phyloP scores from a whole-genome alignment of 2,329 filamentous ascomycete genomes.

The Stagonosporopsis rhizophila region DNA sequence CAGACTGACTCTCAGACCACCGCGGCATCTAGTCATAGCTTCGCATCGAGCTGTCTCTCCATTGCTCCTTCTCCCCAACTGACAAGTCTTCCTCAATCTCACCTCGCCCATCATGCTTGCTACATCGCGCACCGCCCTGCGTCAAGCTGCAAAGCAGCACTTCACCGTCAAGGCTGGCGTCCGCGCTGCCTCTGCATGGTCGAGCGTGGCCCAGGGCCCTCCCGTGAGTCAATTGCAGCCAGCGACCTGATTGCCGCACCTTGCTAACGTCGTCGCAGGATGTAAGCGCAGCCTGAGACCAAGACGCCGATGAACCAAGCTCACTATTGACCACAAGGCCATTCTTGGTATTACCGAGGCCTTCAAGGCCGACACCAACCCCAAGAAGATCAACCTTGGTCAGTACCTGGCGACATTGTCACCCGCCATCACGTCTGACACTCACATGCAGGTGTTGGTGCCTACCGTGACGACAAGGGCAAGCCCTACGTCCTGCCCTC shows the following conservation, averaged over 20 bases:
- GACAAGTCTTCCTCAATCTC: background rate
- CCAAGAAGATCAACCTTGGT: slow-evolving; percentile 98
- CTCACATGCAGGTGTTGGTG: slow-evolving; percentile 76
- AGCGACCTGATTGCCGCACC: slow-evolving; percentile 15
- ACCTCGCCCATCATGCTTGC: slow-evolving; percentile 38
- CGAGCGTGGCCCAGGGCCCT: slow-evolving; percentile 90
- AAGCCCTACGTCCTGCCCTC: slow-evolving; percentile 98
- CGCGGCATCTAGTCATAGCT: slow-evolving; percentile 11
- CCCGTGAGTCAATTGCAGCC: slow-evolving; percentile 69
- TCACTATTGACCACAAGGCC: slow-evolving; percentile 60
- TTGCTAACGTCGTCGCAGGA: slow-evolving; percentile 44
- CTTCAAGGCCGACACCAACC: slow-evolving; percentile 94
- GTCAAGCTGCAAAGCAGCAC: slow-evolving; percentile 48
- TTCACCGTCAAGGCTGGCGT: slow-evolving; percentile 50
- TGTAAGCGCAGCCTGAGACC: slow-evolving; percentile 32
- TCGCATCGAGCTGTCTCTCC: slow-evolving; percentile 12
- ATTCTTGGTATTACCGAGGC: slow-evolving; percentile 95
- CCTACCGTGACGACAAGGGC: slow-evolving; percentile 97
- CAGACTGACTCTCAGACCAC: slow-evolving; percentile 30
- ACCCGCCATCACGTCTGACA: slow-evolving; percentile 28
- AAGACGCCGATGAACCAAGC: slow-evolving; percentile 16
- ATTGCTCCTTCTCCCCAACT: slow-evolving; percentile 12
- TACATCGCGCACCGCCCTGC: slow-evolving; percentile 48
- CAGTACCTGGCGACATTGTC: slow-evolving; percentile 41
- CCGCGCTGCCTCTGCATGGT: slow-evolving; percentile 82